phyloP scores from a whole-genome alignment of 352 stramenopile species.

The Elongisporangium prolatum region DNA sequence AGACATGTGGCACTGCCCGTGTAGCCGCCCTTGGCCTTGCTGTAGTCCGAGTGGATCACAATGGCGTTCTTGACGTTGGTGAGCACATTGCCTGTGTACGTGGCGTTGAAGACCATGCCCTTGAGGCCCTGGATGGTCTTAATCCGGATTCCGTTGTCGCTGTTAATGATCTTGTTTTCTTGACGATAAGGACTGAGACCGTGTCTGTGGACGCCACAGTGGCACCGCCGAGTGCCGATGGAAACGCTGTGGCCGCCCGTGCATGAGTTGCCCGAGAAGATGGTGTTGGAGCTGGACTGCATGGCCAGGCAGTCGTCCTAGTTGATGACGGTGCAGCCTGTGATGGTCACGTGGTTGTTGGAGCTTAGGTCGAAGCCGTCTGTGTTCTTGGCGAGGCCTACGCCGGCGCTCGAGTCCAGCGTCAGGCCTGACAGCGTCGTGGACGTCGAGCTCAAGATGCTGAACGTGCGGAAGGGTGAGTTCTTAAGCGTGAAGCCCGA shows the following conservation, averaged over 20 bases:
- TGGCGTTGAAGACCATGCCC: conserved; percentile 18
- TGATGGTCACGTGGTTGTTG: conserved; percentile 20
- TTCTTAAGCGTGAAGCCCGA: conserved; percentile 39
- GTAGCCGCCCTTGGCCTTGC: conserved; percentile 23
- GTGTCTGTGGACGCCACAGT: conserved; percentile 12
- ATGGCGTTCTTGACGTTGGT: too few species aligned
- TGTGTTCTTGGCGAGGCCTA: too few species aligned
- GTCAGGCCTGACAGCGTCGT: conserved; percentile 23
- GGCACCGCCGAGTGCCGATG: conserved; percentile 24
- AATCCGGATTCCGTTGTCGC: conserved; percentile 17
- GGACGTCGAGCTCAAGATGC: conserved; percentile 15
- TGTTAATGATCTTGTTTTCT: conserved; percentile 28
- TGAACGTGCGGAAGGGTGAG: conserved; percentile 34
- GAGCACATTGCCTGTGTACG: too few species aligned
- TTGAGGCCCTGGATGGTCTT: conserved; percentile 14
- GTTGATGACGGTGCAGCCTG: conserved; percentile 18
- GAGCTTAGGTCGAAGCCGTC: conserved; percentile 27
- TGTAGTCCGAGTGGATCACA: too few species aligned
- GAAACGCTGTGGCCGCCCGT: too few species aligned
- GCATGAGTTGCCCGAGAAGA: conserved; percentile 13
- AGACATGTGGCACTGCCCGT: conserved; percentile 18
- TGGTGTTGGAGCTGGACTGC: conserved; percentile 21
- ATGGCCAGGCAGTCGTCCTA: too few species aligned
- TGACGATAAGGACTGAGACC: conserved; percentile 19
- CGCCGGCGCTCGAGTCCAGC: conserved; percentile 21